Base-by-base conservation (phyloP, 2,329 filamentous ascomycete genomes). In the Xylariaceae sp. region DNA sequence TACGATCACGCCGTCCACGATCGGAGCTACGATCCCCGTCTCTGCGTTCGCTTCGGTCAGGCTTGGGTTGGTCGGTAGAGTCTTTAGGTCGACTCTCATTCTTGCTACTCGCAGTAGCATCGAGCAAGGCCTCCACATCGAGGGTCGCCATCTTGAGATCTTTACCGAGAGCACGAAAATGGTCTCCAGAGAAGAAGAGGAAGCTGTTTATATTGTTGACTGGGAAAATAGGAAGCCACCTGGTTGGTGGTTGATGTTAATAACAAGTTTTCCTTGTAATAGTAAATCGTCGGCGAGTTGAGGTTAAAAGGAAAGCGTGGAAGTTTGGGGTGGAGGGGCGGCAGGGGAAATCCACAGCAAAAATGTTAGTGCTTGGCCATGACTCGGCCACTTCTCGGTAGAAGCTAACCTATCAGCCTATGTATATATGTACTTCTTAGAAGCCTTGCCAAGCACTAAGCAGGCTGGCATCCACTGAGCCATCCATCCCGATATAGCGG, bases 61-160 rank as follows among this genome's bases (percentile, higher is more conserved):
- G 75, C 63, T 79, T 86, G 62, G 81, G 79, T 54, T 82, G 80
- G 67, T 86, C 84, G 63, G 80, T 77, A 62, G 86, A 82, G 61
- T 85, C 83, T 64, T 75, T 72, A 61, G 73, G 66, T 66, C 76
- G 77, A 59, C 67, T 70, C 57, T 79, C 76, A 56, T 73, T 72
- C 57, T 79, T 76, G 64, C 81, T 80, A 71, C 86, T 87, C 50
- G 90, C 90, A 61, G 90, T 91, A 49, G 89, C 90, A 75, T 96
- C 92, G 66, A 97, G 86, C 63, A 97, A 84, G 64, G 91, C 91
- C 81, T 97, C 93, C 67, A 97, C 91, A 71, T 96, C 91, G 66
- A 82, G 72, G 54, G 74, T 77, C 50, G 78, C 74, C 79, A 82
- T 82, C 60, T 63, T 75, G 47, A 47, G 60, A 54, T 44, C 47